Conservation (phyloP, 345 rosid genomes). For the Eucalyptus albens region DNA sequence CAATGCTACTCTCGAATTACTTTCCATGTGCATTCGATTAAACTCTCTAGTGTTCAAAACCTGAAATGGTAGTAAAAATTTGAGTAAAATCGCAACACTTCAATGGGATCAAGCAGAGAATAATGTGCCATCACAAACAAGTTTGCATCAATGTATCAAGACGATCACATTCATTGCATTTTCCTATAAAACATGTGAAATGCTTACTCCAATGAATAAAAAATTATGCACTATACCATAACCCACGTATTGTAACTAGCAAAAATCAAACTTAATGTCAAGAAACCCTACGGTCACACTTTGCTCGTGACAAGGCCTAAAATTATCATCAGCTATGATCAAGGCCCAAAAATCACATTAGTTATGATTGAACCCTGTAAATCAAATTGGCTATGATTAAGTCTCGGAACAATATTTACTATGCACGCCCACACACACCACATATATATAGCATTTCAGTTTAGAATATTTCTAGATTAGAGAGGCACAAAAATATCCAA, state of each 20-base stretch:
- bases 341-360: not conserved
- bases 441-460: too few relatives aligned
- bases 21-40: too few relatives aligned
- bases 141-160: not conserved
- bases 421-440: too few relatives aligned
- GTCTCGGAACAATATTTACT: too few relatives aligned
- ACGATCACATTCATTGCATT: not conserved
- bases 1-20: fast-evolving
- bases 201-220: not conserved
- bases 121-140: not conserved
- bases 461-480: too few relatives aligned
- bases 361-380: fast-evolving
- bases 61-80: not conserved
- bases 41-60: not conserved
- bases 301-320: not conserved
- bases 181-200: fast-evolving
- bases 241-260: too few relatives aligned
- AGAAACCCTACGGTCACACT: not conserved
- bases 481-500: too few relatives aligned
- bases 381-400: too few relatives aligned
- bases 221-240: not conserved
- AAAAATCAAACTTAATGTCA: too few relatives aligned
- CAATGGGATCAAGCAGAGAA: not conserved
- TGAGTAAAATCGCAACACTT: not conserved
- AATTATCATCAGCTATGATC: not conserved